Conservation (phyloP, 164 flowering plant genomes). For the Euptelea pleiosperma region DNA sequence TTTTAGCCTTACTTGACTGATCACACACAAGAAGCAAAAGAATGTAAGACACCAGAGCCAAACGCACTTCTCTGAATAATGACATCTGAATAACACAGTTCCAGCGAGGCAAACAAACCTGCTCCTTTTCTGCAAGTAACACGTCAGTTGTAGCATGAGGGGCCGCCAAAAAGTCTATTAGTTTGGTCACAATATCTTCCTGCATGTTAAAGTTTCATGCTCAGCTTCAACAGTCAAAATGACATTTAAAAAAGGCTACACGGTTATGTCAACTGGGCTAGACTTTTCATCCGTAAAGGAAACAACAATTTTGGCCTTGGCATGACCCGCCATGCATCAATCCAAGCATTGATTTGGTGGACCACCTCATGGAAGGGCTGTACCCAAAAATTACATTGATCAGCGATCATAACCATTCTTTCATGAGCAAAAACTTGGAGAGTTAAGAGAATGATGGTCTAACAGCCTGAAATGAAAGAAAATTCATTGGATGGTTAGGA, state of each 20-base stretch:
- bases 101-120: conserved; percentile 36
- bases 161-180: conserved; percentile 81
- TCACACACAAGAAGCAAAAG: conserved; percentile 1
- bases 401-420: too few relatives aligned
- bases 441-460: background rate
- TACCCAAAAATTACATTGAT: background rate
- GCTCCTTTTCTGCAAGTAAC: conserved; percentile 77
- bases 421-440: too few relatives aligned
- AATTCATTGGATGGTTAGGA: background rate
- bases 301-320: too few relatives aligned
- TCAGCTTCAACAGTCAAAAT: background rate
- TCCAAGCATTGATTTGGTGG: background rate
- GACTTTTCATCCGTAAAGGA: too few relatives aligned
- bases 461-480: background rate
- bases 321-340: background rate
- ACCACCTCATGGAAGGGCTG: background rate
- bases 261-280: too few relatives aligned
- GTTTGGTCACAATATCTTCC: conserved; percentile 80
- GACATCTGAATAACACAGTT: background rate
- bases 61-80: background rate
- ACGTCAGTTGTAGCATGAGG: conserved; percentile 77
- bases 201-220: conserved; percentile 27
- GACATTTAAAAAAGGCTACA: too few relatives aligned
- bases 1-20: conserved; percentile 59
- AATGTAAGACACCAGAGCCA: background rate